Evolutionary conservation across 345 rosid species (phyloP).

Genomic region (Psidium friedrichsthalianum): DNA sequence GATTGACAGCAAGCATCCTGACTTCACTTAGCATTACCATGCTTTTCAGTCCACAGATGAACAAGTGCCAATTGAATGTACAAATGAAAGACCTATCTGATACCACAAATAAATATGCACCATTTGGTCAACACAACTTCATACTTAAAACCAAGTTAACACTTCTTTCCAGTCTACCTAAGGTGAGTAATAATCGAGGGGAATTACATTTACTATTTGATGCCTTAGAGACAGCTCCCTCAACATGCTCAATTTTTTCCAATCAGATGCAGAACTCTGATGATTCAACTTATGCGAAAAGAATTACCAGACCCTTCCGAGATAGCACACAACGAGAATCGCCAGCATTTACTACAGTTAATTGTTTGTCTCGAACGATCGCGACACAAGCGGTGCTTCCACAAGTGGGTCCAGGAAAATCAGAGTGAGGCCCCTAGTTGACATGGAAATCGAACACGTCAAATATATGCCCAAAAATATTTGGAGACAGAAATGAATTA

Average conservation of each 20-base stretch:
- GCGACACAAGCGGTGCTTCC: slow-evolving; percentile 93
- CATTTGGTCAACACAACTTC: background rate
- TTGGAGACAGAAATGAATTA: background rate
- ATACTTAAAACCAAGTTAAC: background rate
- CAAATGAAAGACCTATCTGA: background rate
- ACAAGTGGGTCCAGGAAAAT: slow-evolving; percentile 81
- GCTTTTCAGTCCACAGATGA: background rate
- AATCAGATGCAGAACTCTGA: background rate
- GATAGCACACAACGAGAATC: slow-evolving; percentile 95
- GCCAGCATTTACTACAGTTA: slow-evolving; percentile 85
- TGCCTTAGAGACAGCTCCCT: background rate
- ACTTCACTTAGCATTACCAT: background rate
- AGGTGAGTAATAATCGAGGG: background rate
- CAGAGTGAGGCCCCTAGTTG: slow-evolving; percentile 87
- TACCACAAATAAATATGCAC: background rate
- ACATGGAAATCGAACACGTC: background rate
- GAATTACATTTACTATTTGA: background rate
- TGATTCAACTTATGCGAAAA: background rate
- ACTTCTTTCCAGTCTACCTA: background rate
- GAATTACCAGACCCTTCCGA: slow-evolving; percentile 77
- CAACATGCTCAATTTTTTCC: background rate
- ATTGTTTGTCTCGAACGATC: slow-evolving; percentile 54
- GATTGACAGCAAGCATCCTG: background rate
- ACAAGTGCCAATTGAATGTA: background rate
- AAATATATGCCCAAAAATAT: background rate